Base-by-base conservation (phyloP, 768 basidiomycete species). In the Boletales sp. region DNA sequence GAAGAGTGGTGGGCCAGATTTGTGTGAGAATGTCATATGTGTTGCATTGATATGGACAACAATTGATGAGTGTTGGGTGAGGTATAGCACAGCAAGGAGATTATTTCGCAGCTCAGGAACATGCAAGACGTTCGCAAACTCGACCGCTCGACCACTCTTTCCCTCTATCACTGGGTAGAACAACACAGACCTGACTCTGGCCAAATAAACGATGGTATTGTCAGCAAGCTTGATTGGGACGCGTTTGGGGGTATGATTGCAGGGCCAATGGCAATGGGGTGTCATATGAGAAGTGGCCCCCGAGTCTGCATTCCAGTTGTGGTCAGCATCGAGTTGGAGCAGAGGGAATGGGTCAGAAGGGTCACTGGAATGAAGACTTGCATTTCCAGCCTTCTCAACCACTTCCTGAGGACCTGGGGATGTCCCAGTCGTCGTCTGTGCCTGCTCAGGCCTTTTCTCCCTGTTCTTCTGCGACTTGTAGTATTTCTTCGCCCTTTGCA, bases 71-170 rank as follows among this genome's bases (percentile, higher is more conserved):
- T 52, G 28, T 0, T 35, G 17, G 50, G 57, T 57, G 0, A 63
- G 30, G 2, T 51, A 53, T 3, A 63, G 40, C 5, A 63, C 56
- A 48, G 61, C 45, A 0, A 61, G 37, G 11, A 59, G 51, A 31
- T 61, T 63, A 13, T 50, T 58, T 2, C 19, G 15, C 0, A 37
- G 35, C 3, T n/a, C 15, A 5, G 59, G 59, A 5, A 64, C 57
- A 58, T 63, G 58, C 5, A 64, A 31, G 11, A 64, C 59, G 3
- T 50, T 30, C 13, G 19, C 10, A 19, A 63, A 62, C 40, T 58
- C 46, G 4, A 59, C 47, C 8, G 38, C 47, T 41, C 34, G 12
- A 44, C 25, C 4, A 0, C 45, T 50, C n/a, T 54, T 50, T 12
- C 43, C 46, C 21, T 41, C 30, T 12, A 50, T 40, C 8, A 59